phyloP scores from a whole-genome alignment of 805 yeast species.

The Priceomyces carsonii region DNA sequence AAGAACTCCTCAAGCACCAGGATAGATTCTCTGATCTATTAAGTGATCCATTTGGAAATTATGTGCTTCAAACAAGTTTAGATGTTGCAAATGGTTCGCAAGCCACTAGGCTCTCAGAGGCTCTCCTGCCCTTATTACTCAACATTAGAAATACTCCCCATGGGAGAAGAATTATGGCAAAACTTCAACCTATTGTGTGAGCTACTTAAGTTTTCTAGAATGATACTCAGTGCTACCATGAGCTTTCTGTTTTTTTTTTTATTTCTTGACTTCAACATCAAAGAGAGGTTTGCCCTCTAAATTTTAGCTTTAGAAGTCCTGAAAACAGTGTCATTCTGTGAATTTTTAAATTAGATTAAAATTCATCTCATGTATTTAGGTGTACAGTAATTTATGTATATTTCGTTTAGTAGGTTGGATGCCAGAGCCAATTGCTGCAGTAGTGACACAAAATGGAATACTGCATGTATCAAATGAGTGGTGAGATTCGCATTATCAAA shows the following conservation, averaged over 20 bases:
- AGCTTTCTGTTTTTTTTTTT: no score
- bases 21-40: slow-evolving; percentile 42
- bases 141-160: slow-evolving; percentile 89
- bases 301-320: no score
- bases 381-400: slow-evolving; percentile 6
- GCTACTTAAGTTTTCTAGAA: no score
- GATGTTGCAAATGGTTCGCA: slow-evolving; percentile 55
- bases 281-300: no score
- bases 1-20: slow-evolving; percentile 38
- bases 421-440: no score
- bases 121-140: slow-evolving; percentile 72
- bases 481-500: no score
- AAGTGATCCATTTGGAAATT: slow-evolving; percentile 61
- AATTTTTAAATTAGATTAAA: no score
- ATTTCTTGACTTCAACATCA: no score
- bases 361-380: slow-evolving; percentile 6
- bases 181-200: slow-evolving; percentile 45
- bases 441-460: not conserved
- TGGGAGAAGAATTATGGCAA: slow-evolving; percentile 88
- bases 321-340: no score
- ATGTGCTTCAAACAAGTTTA: slow-evolving; percentile 58
- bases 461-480: no score
- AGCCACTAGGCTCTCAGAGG: slow-evolving; percentile 54
- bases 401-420: no score
- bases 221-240: no score